Evolutionary conservation across 2,329 filamentous ascomycete species (phyloP).

Genomic region (Teratosphaeriaceae sp.): DNA sequence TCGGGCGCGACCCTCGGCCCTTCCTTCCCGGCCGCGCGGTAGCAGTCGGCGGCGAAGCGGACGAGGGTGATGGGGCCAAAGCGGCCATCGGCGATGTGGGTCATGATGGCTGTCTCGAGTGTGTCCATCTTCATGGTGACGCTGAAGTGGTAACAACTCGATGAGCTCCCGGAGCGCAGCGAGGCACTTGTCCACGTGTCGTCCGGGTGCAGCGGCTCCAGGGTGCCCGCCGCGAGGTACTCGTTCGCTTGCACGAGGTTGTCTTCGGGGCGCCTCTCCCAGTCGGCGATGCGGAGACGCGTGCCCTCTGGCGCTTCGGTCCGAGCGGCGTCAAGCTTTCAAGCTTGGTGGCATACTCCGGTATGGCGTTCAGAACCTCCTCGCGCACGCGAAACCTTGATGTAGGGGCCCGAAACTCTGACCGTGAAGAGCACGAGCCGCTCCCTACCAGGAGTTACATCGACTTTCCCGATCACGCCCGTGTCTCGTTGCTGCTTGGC

Average conservation of each 20-base stretch:
- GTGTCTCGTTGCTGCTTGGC: no score
- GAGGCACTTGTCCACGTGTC: background rate
- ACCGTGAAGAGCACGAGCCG: no score
- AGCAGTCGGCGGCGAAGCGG: background rate
- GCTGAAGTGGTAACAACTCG: conserved; percentile 1
- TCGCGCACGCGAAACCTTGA: conserved; percentile 2
- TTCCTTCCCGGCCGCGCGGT: background rate
- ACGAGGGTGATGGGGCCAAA: background rate
- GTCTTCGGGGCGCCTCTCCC: background rate
- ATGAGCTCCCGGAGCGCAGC: background rate
- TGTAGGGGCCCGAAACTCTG: background rate
- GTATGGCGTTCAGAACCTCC: background rate
- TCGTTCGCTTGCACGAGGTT: conserved; percentile 5
- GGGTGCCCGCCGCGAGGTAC: background rate
- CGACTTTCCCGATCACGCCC: no score
- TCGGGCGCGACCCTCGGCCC: background rate
- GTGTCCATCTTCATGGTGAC: background rate
- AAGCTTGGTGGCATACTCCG: conserved; percentile 1
- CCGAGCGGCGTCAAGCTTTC: conserved; percentile 1
- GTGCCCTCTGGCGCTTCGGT: background rate
- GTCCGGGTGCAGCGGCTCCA: background rate
- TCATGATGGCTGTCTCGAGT: background rate
- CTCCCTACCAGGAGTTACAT: no score
- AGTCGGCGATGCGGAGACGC: conserved; percentile 1
- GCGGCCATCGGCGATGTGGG: background rate